These are phyloP conservation scores for Adansonia digitata DNA, from an alignment of 345 rosid genomes.

Conservation along the genomic window DNA sequence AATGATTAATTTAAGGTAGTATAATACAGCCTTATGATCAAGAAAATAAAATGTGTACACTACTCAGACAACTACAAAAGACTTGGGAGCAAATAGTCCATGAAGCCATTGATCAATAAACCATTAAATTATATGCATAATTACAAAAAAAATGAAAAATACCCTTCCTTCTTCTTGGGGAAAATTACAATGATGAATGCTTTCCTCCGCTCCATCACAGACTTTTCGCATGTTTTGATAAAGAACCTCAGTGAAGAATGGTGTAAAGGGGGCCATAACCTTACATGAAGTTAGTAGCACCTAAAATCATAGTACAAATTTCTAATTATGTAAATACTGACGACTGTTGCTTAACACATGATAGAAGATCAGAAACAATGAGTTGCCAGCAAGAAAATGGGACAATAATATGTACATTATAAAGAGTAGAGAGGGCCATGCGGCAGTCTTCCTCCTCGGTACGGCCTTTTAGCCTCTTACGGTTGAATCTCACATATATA, in stretches of 20 bases:
- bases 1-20: background rate
- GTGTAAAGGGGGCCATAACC: slow-evolving; percentile 99
- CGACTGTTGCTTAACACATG: background rate
- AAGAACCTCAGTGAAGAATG: slow-evolving; percentile 89
- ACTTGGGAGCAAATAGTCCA: background rate
- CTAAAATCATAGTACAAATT: slow-evolving; percentile 35
- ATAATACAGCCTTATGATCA: background rate
- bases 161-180: slow-evolving; percentile 87
- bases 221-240: slow-evolving; percentile 94
- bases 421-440: slow-evolving; percentile 85
- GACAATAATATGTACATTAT: slow-evolving; percentile 52
- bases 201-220: slow-evolving; percentile 62
- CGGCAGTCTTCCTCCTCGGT: slow-evolving; percentile 86
- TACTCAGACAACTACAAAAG: background rate
- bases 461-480: slow-evolving; percentile 96
- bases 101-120: background rate
- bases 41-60: background rate
- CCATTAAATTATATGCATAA: background rate
- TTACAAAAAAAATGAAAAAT: slow-evolving; percentile 10
- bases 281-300: slow-evolving; percentile 92
- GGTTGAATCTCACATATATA: slow-evolving; percentile 93
- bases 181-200: slow-evolving; percentile 79
- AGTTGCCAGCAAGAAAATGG: slow-evolving; percentile 1
- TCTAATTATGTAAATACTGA: background rate
- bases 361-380: background rate